These are phyloP conservation scores for Penicillium crustosum DNA, from an alignment of 2,329 filamentous ascomycete genomes.

Conservation along the genomic window DNA sequence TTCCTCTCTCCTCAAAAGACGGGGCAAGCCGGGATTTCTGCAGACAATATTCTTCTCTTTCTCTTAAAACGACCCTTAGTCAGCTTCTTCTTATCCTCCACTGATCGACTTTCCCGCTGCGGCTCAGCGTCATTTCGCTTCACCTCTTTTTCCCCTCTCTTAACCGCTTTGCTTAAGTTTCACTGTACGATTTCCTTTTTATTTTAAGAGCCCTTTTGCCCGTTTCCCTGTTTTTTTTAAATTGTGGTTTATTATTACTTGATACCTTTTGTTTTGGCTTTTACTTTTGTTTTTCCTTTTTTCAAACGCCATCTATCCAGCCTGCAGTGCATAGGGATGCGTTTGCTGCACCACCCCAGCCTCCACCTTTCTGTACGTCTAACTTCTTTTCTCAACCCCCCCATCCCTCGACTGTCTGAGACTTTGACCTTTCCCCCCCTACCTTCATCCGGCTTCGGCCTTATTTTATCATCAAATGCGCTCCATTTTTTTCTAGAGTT, in stretches of 20 bases:
- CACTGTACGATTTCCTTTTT: conserved; percentile 9
- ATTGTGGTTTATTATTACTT: conserved; percentile 17
- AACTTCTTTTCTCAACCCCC: conserved; percentile 10
- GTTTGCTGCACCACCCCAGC: conserved; percentile 30
- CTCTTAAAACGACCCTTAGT: conserved; percentile 23
- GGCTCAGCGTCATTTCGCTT: conserved; percentile 26
- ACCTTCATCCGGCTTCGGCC: conserved; percentile 24
- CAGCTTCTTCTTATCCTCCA: conserved; percentile 21
- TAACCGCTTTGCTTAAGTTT: conserved; percentile 6
- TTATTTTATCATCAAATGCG: conserved; percentile 15
- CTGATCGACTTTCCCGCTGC: conserved; percentile 30
- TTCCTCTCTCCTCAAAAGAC: conserved; percentile 27
- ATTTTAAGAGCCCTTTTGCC: conserved; percentile 13
- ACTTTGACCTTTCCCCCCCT: conserved; percentile 28
- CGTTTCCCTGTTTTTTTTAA: conserved; percentile 2
- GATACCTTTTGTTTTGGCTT: neutral
- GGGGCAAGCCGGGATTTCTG: conserved; percentile 18
- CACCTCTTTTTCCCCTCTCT: conserved; percentile 11
- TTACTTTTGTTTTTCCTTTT: conserved; percentile 12
- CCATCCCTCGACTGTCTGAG: conserved; percentile 13
- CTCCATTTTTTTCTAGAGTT: conserved; percentile 27
- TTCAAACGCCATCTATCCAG: conserved; percentile 19
- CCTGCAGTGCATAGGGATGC: conserved; percentile 25
- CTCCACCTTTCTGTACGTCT: conserved; percentile 19
- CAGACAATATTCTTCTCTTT: conserved; percentile 16